Conservation (phyloP, 2,329 filamentous ascomycete genomes). For the Hypoxylon sp. region DNA sequence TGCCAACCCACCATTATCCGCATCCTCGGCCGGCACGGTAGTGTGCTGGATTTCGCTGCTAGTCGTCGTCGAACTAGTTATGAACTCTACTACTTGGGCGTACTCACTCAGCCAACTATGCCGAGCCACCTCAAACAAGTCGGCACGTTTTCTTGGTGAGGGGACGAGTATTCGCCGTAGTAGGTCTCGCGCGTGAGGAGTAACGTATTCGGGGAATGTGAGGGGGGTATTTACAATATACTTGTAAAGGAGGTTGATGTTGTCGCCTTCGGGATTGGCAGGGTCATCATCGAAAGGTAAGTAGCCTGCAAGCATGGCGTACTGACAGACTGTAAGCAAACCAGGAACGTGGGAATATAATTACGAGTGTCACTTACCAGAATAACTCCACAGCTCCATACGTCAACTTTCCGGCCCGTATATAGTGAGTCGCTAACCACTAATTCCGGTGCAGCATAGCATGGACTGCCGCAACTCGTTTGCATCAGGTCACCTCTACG, state of each 20-base stretch:
- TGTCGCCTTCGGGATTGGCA: conserved; percentile 97
- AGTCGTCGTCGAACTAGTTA: conserved; percentile 93
- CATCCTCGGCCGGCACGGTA: conserved; percentile 70
- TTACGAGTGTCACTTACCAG: conserved; percentile 83
- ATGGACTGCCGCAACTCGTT: conserved; percentile 97
- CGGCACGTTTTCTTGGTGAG: conserved; percentile 92
- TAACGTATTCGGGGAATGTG: conserved; percentile 98
- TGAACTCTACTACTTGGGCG: conserved; percentile 94
- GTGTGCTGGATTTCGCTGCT: conserved; percentile 86
- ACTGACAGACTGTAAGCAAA: conserved; percentile 66
- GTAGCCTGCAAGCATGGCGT: conserved; percentile 98
- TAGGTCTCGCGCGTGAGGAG: conserved; percentile 92
- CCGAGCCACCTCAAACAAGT: conserved; percentile 95
- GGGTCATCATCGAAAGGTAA: conserved; percentile 98
- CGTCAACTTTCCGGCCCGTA: conserved; percentile 96
- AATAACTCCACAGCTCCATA: conserved; percentile 99
- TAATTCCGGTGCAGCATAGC: conserved; percentile 95
- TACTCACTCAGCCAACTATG: conserved; percentile 99
- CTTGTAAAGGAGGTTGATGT: conserved; percentile 99
- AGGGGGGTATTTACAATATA: conserved; percentile 98
- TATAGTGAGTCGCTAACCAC: conserved; percentile 98
- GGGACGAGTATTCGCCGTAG: conserved; percentile 93
- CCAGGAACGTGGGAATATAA: conserved; percentile 5
- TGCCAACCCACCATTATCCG: conserved; percentile 72
- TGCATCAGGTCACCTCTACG: conserved; percentile 97